Conservation (phyloP, 1,284 basidiomycete species). For the Pseudozyma sp. region DNA sequence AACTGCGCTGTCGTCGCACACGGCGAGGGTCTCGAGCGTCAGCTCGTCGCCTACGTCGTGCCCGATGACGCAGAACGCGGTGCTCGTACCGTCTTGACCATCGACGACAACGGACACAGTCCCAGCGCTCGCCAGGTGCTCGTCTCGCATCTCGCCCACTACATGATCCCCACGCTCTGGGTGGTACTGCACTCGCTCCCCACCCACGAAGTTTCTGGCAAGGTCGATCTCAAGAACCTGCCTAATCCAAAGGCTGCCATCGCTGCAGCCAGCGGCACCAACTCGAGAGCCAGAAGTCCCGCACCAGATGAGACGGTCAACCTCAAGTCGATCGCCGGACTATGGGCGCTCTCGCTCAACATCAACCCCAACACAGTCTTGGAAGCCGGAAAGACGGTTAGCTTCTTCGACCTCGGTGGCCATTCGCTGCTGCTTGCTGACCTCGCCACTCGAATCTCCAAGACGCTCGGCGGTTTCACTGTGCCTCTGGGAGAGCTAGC, state of each 20-base stretch:
- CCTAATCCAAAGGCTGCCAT: slow-evolving; percentile 55
- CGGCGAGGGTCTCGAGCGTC: slow-evolving; percentile 65
- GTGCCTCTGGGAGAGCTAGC: slow-evolving; percentile 64
- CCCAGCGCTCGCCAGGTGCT: slow-evolving; percentile 58
- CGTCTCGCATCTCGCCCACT: slow-evolving; percentile 58
- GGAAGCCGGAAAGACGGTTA: slow-evolving; percentile 45
- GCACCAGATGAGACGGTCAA: slow-evolving; percentile 54
- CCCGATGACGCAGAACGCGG: slow-evolving; percentile 48
- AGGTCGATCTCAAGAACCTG: slow-evolving; percentile 64
- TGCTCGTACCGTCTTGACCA: slow-evolving; percentile 41
- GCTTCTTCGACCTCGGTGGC: slow-evolving; percentile 68
- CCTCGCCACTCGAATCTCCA: slow-evolving; percentile 62
- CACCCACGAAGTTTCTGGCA: slow-evolving; percentile 66
- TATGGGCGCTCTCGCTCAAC: slow-evolving; percentile 66
- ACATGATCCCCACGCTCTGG: slow-evolving; percentile 68
- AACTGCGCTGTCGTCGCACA: slow-evolving; percentile 63
- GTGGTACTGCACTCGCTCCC: slow-evolving; percentile 62
- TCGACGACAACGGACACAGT: slow-evolving; percentile 64
- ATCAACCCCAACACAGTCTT: slow-evolving; percentile 53
- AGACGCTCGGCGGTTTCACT: slow-evolving; percentile 61
- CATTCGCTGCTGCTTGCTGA: slow-evolving; percentile 65
- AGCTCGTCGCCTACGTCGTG: slow-evolving; percentile 65
- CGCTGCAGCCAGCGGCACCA: slow-evolving; percentile 46
- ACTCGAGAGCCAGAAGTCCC: slow-evolving; percentile 41
- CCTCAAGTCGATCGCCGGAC: slow-evolving; percentile 55